These are phyloP conservation scores for Neobulgaria alba DNA, from an alignment of 2,329 filamentous ascomycete species.

Conservation along the genomic window DNA sequence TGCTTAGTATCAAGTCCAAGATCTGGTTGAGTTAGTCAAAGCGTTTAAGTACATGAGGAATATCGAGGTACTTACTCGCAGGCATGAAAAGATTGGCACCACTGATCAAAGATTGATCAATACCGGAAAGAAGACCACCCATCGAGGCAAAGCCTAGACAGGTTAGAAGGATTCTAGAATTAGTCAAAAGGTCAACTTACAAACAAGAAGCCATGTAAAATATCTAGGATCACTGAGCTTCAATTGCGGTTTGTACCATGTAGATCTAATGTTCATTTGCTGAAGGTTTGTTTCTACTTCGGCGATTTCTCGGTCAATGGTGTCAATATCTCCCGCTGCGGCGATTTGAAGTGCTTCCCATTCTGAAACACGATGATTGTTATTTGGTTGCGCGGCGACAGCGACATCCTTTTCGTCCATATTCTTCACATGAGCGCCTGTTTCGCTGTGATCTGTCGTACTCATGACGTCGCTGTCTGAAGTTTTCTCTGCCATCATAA, in stretches of 20 bases:
- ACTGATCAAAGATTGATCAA: slow-evolving; percentile 66
- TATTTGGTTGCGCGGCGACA: background rate
- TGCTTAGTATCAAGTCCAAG: slow-evolving; percentile 46
- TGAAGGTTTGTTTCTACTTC: slow-evolving; percentile 27
- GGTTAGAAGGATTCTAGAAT: background rate
- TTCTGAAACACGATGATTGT: slow-evolving; percentile 15
- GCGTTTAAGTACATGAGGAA: slow-evolving; percentile 1
- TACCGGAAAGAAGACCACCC: slow-evolving; percentile 62
- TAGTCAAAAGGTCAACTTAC: slow-evolving; percentile 4
- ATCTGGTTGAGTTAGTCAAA: slow-evolving; percentile 27
- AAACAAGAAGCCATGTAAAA: slow-evolving; percentile 43
- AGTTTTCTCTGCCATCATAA: slow-evolving; percentile 14
- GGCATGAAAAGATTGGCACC: slow-evolving; percentile 63
- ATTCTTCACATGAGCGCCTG: slow-evolving; percentile 4
- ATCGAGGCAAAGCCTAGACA: slow-evolving; percentile 56
- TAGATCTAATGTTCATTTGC: slow-evolving; percentile 17
- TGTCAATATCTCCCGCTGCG: slow-evolving; percentile 23
- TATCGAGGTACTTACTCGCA: slow-evolving; percentile 10
- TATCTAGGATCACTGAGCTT: slow-evolving; percentile 52
- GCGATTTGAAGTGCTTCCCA: slow-evolving; percentile 27
- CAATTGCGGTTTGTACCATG: slow-evolving; percentile 38
- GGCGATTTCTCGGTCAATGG: slow-evolving; percentile 28
- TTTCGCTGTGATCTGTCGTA: slow-evolving; percentile 11
- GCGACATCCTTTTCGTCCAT: slow-evolving; percentile 12
- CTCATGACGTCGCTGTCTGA: slow-evolving; percentile 10